These are phyloP conservation scores for Remersonia thermophila DNA, from an alignment of 2,329 filamentous ascomycete species.

Conservation along the genomic window DNA sequence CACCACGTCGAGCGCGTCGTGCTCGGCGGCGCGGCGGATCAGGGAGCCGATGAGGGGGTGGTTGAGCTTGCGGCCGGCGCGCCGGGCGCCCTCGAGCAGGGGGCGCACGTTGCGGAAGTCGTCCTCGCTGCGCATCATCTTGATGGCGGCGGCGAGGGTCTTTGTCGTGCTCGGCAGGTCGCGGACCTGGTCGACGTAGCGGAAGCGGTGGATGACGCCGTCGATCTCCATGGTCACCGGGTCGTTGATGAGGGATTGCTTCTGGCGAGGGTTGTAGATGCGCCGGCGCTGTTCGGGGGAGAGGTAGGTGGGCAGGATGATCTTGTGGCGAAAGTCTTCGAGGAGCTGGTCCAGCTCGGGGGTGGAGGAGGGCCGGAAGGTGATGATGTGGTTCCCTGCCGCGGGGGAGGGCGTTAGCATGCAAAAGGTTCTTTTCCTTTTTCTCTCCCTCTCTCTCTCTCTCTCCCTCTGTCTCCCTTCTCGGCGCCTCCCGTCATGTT, in stretches of 20 bases:
- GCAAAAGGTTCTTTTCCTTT: constrained; percentile 3
- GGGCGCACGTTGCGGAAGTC: constrained; percentile 42
- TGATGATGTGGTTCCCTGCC: constrained; percentile 24
- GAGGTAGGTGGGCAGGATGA: constrained; percentile 52
- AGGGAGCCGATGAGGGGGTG: constrained; percentile 26
- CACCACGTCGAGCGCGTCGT: constrained; percentile 30
- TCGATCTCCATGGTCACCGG: constrained; percentile 48
- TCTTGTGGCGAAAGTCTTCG: constrained; percentile 39
- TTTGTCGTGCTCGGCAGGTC: constrained; percentile 32
- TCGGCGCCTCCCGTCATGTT: too few species aligned
- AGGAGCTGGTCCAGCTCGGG: constrained; percentile 42
- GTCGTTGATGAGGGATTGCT: constrained; percentile 38
- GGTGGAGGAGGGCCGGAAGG: constrained; percentile 40
- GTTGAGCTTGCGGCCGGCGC: constrained; percentile 28
- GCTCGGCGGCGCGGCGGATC: constrained; percentile 28
- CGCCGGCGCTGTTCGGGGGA: constrained; percentile 38
- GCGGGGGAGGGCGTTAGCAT: constrained; percentile 1
- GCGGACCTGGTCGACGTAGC: constrained; percentile 29
- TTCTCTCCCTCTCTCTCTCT: too few species aligned
- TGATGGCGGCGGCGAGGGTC: constrained; percentile 27
- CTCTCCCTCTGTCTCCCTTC: too few species aligned
- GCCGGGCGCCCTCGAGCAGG: constrained; percentile 36
- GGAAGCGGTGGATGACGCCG: constrained; percentile 41
- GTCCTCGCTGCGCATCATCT: constrained; percentile 32
- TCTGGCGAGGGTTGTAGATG: constrained; percentile 36